Percentiles rank a stretch among this genome's conserved stretches.
Evolutionary conservation across 2,329 filamentous ascomycete species (phyloP).

Genomic region (Cladosporium sp.): DNA sequence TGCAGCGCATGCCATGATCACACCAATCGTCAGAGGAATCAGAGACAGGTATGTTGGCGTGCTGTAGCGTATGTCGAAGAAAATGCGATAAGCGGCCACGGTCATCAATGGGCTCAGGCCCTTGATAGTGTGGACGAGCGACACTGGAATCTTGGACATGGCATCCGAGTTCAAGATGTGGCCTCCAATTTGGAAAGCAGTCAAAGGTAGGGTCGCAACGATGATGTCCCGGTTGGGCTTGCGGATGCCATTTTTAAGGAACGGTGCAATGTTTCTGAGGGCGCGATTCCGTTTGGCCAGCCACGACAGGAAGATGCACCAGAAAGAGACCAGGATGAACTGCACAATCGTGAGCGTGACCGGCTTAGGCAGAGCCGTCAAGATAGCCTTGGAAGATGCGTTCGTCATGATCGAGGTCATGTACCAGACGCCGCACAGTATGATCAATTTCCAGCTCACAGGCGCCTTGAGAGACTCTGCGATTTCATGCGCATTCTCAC

Average conservation of each 20-base stretch:
- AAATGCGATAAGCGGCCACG: slow-evolving; percentile 82
- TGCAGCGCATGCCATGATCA: slow-evolving; percentile 91
- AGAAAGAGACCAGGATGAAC: slow-evolving; percentile 86
- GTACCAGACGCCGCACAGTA: slow-evolving; percentile 88
- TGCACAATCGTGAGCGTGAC: slow-evolving; percentile 89
- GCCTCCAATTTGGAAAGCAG: slow-evolving; percentile 86
- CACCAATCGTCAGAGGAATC: slow-evolving; percentile 83
- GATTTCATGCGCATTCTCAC: slow-evolving; percentile 88
- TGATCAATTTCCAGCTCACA: slow-evolving; percentile 80
- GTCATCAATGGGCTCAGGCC: slow-evolving; percentile 94
- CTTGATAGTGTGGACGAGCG: slow-evolving; percentile 97
- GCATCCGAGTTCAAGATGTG: slow-evolving; percentile 92
- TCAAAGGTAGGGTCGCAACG: slow-evolving; percentile 80
- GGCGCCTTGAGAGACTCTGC: slow-evolving; percentile 87
- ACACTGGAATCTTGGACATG: slow-evolving; percentile 91
- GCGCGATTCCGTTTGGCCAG: slow-evolving; percentile 67
- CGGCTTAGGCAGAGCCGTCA: slow-evolving; percentile 85
- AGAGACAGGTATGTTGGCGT: slow-evolving; percentile 72
- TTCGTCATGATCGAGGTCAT: slow-evolving; percentile 92
- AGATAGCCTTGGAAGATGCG: slow-evolving; percentile 94
- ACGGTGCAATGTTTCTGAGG: slow-evolving; percentile 67
- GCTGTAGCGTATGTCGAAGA: slow-evolving; percentile 86
- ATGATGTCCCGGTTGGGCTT: slow-evolving; percentile 77
- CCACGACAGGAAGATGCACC: slow-evolving; percentile 76
- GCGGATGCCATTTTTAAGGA: slow-evolving; percentile 78